Evolutionary conservation across 2,329 filamentous ascomycete genomes (phyloP), one percentile per base, ranked within the genome.

Genomic region (Cyphellophora europaea): DNA sequence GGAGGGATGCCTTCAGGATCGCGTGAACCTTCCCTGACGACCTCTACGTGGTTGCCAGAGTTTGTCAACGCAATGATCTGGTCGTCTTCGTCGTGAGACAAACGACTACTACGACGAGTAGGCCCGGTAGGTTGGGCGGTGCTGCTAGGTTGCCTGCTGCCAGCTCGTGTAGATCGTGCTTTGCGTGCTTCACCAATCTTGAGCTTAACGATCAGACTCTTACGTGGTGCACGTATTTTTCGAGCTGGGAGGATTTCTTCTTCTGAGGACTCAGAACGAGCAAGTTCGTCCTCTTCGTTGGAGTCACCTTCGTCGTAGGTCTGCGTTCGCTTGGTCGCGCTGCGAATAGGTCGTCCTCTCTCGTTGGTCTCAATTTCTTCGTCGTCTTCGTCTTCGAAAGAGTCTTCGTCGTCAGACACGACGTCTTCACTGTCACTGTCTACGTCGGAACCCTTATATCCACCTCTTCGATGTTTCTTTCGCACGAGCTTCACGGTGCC

Each of bases 1-100:
- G 57, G 48, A 15, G 53, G 57, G n/a, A 57, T 51, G 18, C 55
- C 53, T 40, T 72, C 65, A 3, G 72, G 67, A 37, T 66, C 76
- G 27, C 58, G 59, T 3, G 72, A 74, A 16, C 67, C 70, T 44
- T 65, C 59, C 40, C 72, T 63, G 6, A 75, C 59, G 4, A 72
- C 61, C 35, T 71, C 55, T 38, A 66, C 63, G 51, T 78, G 72
- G 39, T 62, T 68, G 12, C 74, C 74, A 5, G 73, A 77, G 43
- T 72, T 69, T 3, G 73, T 71, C 29, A 79, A 57, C 11, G 69
- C 71, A 30, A 75, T 57, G 11, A 78, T 65, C 19, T 71, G 66
- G 21, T 71, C 67, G 16, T 71, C 66, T 3, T 69, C 60, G 43
- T 74, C 71, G 42, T 74, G 71, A 15, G 68, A 74, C 12, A 74